Evolutionary conservation across 2,329 filamentous ascomycete species (phyloP).

Genomic region (Cadophora sp.): DNA sequence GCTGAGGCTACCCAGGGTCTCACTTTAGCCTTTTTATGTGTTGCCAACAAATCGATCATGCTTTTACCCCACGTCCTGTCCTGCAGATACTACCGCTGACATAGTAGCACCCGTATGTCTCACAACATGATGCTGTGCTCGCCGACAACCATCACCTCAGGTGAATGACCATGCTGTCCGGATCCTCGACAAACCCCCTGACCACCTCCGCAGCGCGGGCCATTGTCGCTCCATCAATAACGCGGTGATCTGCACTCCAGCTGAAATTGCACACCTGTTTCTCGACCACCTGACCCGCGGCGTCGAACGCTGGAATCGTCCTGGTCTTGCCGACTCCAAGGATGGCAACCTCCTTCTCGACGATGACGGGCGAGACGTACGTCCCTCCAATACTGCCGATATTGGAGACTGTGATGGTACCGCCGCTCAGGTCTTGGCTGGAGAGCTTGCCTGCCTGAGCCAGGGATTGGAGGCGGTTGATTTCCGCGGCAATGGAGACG

Average conservation of each 20-base stretch:
- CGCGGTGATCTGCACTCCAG: slow-evolving; percentile 94
- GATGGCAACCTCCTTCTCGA: slow-evolving; percentile 90
- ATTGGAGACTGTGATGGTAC: slow-evolving; percentile 95
- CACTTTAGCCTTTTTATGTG: slow-evolving; percentile 5
- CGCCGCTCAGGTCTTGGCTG: slow-evolving; percentile 78
- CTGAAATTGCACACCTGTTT: slow-evolving; percentile 89
- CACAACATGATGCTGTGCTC: slow-evolving; percentile 8
- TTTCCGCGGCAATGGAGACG: slow-evolving; percentile 77
- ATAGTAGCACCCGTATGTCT: not conserved
- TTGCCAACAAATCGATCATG: slow-evolving; percentile 17
- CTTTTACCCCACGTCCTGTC: slow-evolving; percentile 3
- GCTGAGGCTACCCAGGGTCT: not conserved
- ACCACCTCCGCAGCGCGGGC: slow-evolving; percentile 88
- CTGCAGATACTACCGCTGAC: slow-evolving; percentile 13
- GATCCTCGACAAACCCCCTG: slow-evolving; percentile 78
- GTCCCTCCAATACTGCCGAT: slow-evolving; percentile 95
- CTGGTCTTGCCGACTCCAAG: slow-evolving; percentile 85
- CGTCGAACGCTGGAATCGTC: slow-evolving; percentile 78
- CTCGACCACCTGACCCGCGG: slow-evolving; percentile 63
- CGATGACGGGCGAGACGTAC: slow-evolving; percentile 89
- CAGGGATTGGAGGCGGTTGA: slow-evolving; percentile 74
- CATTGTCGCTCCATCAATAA: slow-evolving; percentile 94
- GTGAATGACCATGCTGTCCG: slow-evolving; percentile 85
- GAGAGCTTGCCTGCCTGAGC: slow-evolving; percentile 78
- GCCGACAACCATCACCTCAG: slow-evolving; percentile 62